Evolutionary conservation across 805 yeast species (phyloP), one percentile per base, ranked within the genome.

Genomic region (Hagleromyces aurorensis): DNA sequence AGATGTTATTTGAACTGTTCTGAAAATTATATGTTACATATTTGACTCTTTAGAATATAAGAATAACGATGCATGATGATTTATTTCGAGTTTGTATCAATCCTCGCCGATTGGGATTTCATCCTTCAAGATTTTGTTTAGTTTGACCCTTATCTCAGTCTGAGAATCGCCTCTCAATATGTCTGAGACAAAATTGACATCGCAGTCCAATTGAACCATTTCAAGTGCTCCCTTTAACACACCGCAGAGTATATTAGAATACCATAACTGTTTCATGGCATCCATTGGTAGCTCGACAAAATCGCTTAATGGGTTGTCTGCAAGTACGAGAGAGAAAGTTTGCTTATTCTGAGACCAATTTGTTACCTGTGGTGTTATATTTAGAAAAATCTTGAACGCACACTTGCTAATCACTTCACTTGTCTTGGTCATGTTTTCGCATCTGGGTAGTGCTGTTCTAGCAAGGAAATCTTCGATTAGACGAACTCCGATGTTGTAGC

Each of bases 51-150:
- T n/a, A n/a, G n/a, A n/a, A n/a, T n/a, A n/a, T n/a, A n/a, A n/a
- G n/a, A n/a, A n/a, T n/a, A n/a, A n/a, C n/a, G n/a, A n/a, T n/a
- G n/a, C n/a, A n/a, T n/a, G n/a, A n/a, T n/a, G n/a, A n/a, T n/a
- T n/a, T n/a, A n/a, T n/a, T n/a, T n/a, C n/a, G n/a, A n/a, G n/a
- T n/a, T n/a, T n/a, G n/a, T n/a, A n/a, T 46, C 55, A 79, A 41
- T 87, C 96, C 56, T 91, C 97, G 14, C 97, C 98, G 5, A 94
- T 93, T 9, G 98, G 98, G 25, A 91, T 79, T 61, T 91, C 98
- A 52, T 91, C 98, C 50, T 81, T 85, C 43, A 89, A 62, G 3
- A 85, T 70, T 45, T 69, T 77, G 27, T 75, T 62, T 41, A 91
- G 62, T 45, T 75, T 75, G 25, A 91, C 71, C 37, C 79, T 69